Percentiles rank a stretch among this genome's conserved stretches.
phyloP scores from a whole-genome alignment of 2,329 filamentous ascomycete species.

The Xenoacremonium recifei region DNA sequence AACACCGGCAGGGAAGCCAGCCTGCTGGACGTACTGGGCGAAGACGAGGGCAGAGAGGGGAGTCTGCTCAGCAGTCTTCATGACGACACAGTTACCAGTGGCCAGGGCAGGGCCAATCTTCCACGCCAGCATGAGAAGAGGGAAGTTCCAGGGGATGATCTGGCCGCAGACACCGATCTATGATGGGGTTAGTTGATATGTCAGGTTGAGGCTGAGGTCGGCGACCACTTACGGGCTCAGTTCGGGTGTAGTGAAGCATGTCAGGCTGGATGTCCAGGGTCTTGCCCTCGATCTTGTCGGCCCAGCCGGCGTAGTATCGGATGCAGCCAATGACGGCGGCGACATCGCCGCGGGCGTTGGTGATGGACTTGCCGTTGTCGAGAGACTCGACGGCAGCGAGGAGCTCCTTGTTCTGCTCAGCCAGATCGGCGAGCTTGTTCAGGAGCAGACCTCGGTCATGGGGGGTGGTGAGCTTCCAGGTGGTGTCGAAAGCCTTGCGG shows the following conservation, averaged over 20 bases:
- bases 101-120: conserved; percentile 76
- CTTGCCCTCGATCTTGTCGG: conserved; percentile 89
- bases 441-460: conserved; percentile 68
- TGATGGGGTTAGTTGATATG: conserved; percentile 8
- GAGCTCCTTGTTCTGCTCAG: conserved; percentile 73
- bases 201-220: conserved; percentile 64
- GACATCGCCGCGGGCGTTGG: conserved; percentile 74
- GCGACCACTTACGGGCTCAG: conserved; percentile 61
- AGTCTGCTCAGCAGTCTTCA: conserved; percentile 77
- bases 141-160: conserved; percentile 90
- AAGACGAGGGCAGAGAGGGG: conserved; percentile 68
- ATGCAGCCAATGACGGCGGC: conserved; percentile 65
- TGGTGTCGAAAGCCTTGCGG: conserved; percentile 78
- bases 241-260: conserved; percentile 78
- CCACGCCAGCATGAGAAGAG: conserved; percentile 77
- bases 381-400: conserved; percentile 82
- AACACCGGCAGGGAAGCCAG: conserved; percentile 76
- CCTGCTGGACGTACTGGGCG: conserved; percentile 66
- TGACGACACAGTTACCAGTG: conserved; percentile 68
- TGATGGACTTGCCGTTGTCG: conserved; percentile 83
- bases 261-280: conserved; percentile 76
- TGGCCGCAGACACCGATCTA: conserved; percentile 75
- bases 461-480: conserved; percentile 68
- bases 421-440: conserved; percentile 74
- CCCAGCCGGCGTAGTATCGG: conserved; percentile 77